A percentile compares a stretch with the other conserved stretches of the same genome.
phyloP scores from a whole-genome alignment of 208 protist species.

The Blastocrithidia nonstop region DNA sequence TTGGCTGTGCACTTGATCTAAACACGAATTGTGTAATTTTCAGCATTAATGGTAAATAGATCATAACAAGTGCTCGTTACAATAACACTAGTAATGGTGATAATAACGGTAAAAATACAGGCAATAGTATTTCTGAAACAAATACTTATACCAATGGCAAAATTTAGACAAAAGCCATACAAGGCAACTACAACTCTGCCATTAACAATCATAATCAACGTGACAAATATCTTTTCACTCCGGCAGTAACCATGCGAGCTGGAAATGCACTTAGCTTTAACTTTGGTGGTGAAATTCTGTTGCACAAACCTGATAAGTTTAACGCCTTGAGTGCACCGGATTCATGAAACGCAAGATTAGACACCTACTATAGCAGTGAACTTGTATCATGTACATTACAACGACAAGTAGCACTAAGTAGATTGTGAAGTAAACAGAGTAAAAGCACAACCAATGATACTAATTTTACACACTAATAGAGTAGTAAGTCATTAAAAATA shows the following conservation, averaged over 20 bases:
- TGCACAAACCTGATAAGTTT: slow-evolving; percentile 81
- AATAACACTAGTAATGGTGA: too few relatives aligned
- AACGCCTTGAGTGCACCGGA: slow-evolving; percentile 75
- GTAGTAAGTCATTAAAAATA: too few relatives aligned
- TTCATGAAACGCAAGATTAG: slow-evolving; percentile 84
- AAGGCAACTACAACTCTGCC: background rate
- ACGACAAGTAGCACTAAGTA: slow-evolving; percentile 26
- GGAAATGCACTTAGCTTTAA: slow-evolving; percentile 76
- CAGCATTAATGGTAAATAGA: slow-evolving; percentile 54
- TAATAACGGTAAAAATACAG: too few relatives aligned
- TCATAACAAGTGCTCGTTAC: background rate
- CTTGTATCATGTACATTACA: slow-evolving; percentile 21
- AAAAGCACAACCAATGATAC: too few relatives aligned
- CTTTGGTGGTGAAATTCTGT: slow-evolving; percentile 76
- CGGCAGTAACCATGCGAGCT: slow-evolving; percentile 69
- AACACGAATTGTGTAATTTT: slow-evolving; percentile 57
- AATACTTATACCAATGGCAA: background rate
- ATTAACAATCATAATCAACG: background rate
- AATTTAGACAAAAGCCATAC: background rate
- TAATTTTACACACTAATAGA: too few relatives aligned
- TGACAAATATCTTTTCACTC: slow-evolving; percentile 27
- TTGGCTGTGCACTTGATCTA: slow-evolving; percentile 81
- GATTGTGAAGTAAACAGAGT: slow-evolving; percentile 29
- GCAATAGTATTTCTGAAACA: slow-evolving; percentile 5
- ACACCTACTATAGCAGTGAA: slow-evolving; percentile 75